Evolutionary conservation across 345 rosid species (phyloP).

Genomic region (Eucalyptus marginata): DNA sequence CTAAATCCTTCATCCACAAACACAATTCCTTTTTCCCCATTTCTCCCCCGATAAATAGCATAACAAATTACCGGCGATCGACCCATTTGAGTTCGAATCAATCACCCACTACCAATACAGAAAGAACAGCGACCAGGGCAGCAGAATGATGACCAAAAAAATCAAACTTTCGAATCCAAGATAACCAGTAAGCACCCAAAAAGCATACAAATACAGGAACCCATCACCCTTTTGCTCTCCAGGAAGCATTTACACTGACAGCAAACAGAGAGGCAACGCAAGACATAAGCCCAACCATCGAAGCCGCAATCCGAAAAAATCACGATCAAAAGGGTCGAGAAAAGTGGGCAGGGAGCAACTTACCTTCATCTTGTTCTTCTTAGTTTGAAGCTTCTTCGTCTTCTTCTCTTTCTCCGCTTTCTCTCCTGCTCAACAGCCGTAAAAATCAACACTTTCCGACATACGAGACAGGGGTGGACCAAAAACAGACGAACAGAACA

Average conservation of each 20-base stretch:
- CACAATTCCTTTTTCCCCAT: neutral
- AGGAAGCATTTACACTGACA: neutral
- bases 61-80: neutral
- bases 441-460: neutral
- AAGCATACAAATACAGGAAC: neutral
- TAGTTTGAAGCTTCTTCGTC: constrained; percentile 61
- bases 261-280: neutral
- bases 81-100: neutral
- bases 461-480: neutral
- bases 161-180: neutral
- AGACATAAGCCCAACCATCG: neutral
- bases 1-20: neutral
- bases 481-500: neutral
- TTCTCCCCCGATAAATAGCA: neutral
- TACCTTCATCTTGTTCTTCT: constrained; percentile 96
- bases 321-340: neutral
- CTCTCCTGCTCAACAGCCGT: constrained; percentile 39
- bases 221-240: neutral
- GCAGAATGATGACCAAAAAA: neutral
- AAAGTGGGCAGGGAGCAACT: neutral
- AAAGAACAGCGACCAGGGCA: neutral
- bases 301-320: neutral
- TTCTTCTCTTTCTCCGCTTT: constrained; percentile 58
- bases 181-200: neutral
- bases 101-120: neutral